Base-by-base conservation (phyloP, 139 green algal species). In the Eudorina sp. region DNA sequence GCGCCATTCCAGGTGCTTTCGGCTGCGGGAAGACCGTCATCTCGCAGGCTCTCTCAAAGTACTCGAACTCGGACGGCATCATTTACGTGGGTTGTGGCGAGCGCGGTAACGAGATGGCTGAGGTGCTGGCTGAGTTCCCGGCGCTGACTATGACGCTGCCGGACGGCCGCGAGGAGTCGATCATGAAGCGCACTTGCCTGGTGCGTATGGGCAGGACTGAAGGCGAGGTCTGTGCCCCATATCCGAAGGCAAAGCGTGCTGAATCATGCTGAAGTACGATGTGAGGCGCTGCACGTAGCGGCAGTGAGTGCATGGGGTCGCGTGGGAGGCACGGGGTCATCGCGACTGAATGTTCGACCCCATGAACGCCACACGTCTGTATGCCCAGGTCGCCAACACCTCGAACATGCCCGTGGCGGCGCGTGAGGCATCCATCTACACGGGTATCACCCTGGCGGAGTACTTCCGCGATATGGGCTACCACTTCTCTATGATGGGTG, bases 21-120 rank as follows among this genome's bases (percentile, higher is more conserved):
- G 98, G 98, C 21, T 99, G 98, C 91, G 98, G 98, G 84, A 99
- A 99, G 94, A 99, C 98, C 27, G 98, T 99, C 74, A 99, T 99
- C 88, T 97, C 92, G 29, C 98, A 99, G 92, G 98, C 98, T 34
- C 94, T 99, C 68, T 99, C 96, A 58, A 99, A 99, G 94, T 99
- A 98, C 93, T 98, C 95, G 53, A 99, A 99, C 95, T 96, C 93
- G 1, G 98, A 99, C 80, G 98, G 98, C 66, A 99, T 99, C 91
- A 98, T 99, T 89, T 99, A 99, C 88, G 98, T 99, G 21, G 98
- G 98, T 53, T 99, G 98, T 89, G 98, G 98, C 53, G 97, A 99
- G 93, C 94, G 97, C 53, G 97, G 97, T 46, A 99, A 99, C 89
- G 97, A 99, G 94, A 94, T 94, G 92, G 91, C 91, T 45, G 90